Evolutionary conservation across 2,329 filamentous ascomycete genomes (phyloP).

Genomic region (Neonectria coccinea): DNA sequence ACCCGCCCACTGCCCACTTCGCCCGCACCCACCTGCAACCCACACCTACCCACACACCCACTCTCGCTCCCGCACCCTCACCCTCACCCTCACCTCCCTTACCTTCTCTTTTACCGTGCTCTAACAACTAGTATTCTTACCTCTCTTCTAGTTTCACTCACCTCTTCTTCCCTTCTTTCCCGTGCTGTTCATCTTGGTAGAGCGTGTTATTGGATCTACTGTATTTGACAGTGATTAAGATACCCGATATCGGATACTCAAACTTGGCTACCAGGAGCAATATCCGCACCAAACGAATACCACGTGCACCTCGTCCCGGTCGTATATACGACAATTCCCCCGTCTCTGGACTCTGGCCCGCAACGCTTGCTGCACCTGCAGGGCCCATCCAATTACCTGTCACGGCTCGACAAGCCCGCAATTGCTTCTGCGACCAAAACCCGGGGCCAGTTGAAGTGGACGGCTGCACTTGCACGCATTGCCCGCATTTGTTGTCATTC

Average conservation of each 20-base stretch:
- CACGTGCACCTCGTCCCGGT: slow-evolving; percentile 2
- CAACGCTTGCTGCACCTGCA: slow-evolving; percentile 21
- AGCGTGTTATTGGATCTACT: background rate
- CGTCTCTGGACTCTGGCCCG: slow-evolving; percentile 22
- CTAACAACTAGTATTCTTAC: slow-evolving; percentile 1
- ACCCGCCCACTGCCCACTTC: slow-evolving; percentile 15
- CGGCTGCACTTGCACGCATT: background rate
- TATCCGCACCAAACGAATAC: background rate
- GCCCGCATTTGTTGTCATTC: slow-evolving; percentile 3
- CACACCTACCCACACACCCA: slow-evolving; percentile 14
- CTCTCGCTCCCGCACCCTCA: background rate
- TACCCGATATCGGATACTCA: background rate
- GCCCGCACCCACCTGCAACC: slow-evolving; percentile 13
- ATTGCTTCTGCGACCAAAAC: slow-evolving; percentile 11
- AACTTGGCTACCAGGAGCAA: background rate
- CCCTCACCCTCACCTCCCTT: slow-evolving; percentile 16
- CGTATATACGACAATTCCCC: slow-evolving; percentile 21
- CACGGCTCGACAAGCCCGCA: slow-evolving; percentile 12
- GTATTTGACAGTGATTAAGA: background rate
- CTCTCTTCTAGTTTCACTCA: slow-evolving; percentile 5
- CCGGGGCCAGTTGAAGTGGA: slow-evolving; percentile 11
- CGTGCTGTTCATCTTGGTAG: background rate
- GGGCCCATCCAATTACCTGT: slow-evolving; percentile 21
- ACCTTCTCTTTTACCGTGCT: slow-evolving; percentile 18
- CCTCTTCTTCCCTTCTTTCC: background rate